A percentile compares a stretch with the other conserved stretches of the same genome.
phyloP scores from a whole-genome alignment of 805 yeast genomes.

The Barnettozyma siamensis region DNA sequence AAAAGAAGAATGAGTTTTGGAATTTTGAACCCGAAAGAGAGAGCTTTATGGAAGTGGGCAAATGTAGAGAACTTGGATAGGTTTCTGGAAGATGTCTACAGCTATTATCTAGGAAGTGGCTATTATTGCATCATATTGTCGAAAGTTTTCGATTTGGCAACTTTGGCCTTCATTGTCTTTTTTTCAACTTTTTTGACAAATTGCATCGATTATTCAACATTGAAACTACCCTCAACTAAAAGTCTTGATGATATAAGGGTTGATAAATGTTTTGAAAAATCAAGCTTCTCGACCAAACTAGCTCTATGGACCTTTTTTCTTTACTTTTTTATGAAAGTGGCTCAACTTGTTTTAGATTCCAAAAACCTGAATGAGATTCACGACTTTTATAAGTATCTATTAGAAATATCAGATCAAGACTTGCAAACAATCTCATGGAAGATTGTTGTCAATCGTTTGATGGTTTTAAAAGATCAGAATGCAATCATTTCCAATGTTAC shows the following conservation, averaged over 20 bases:
- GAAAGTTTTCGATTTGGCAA: slow-evolving; percentile 59
- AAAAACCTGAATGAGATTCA: slow-evolving; percentile 67
- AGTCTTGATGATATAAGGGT: slow-evolving; percentile 29
- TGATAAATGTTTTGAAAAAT: slow-evolving; percentile 35
- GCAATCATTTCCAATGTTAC: slow-evolving; percentile 45
- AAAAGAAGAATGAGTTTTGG: slow-evolving; percentile 29
- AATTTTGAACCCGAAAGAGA: slow-evolving; percentile 55
- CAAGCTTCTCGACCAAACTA: slow-evolving; percentile 49
- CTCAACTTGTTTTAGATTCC: slow-evolving; percentile 56
- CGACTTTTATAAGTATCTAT: slow-evolving; percentile 67
- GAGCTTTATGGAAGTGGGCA: slow-evolving; percentile 95
- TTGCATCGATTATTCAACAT: slow-evolving; percentile 66
- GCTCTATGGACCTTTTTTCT: slow-evolving; percentile 55
- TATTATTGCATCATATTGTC: slow-evolving; percentile 68
- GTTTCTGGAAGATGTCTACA: slow-evolving; percentile 76
- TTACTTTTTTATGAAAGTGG: slow-evolving; percentile 45
- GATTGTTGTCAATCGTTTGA: slow-evolving; percentile 68
- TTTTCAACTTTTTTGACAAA: slow-evolving; percentile 74
- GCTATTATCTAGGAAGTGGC: slow-evolving; percentile 83
- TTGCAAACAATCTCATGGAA: slow-evolving; percentile 94
- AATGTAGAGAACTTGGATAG: slow-evolving; percentile 88
- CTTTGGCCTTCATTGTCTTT: slow-evolving; percentile 72
- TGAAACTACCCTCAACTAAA: slow-evolving; percentile 27
- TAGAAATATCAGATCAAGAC: slow-evolving; percentile 72
- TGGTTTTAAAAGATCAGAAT: slow-evolving; percentile 73